Percentiles rank a stretch among this genome's conserved stretches.
Evolutionary conservation across 116 monocot species (phyloP).

Genomic region (Zostera marina): DNA sequence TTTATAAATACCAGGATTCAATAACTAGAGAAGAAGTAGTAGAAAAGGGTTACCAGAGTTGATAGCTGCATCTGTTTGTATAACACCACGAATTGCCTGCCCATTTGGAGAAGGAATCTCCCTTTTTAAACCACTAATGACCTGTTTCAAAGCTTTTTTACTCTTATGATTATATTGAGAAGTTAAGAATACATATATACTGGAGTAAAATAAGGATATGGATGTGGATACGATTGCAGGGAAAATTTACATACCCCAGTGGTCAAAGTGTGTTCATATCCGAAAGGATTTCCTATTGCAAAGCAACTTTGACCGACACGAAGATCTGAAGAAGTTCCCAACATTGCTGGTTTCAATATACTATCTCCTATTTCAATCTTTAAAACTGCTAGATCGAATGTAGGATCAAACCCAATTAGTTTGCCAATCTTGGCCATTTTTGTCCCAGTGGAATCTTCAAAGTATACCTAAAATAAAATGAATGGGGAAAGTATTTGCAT

Average conservation of each 20-base stretch:
- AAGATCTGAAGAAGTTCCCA: slow-evolving; percentile 55
- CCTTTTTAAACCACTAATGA: slow-evolving; percentile 81
- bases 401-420: slow-evolving; percentile 65
- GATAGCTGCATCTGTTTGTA: slow-evolving; percentile 89
- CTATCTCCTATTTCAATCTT: slow-evolving; percentile 63
- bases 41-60: slow-evolving; percentile 2
- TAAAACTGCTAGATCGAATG: slow-evolving; percentile 79
- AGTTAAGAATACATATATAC: neutral
- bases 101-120: slow-evolving; percentile 92
- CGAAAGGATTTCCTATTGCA: slow-evolving; percentile 90
- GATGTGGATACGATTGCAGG: no score
- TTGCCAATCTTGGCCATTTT: slow-evolving; percentile 48
- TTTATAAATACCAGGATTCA: neutral
- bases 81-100: slow-evolving; percentile 68
- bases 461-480: slow-evolving; percentile 31
- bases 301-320: slow-evolving; percentile 78
- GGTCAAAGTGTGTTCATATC: slow-evolving; percentile 79
- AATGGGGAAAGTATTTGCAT: neutral
- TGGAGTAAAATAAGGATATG: neutral
- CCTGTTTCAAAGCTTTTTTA: slow-evolving; percentile 13
- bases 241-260: slow-evolving; percentile 35
- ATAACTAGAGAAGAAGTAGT: neutral
- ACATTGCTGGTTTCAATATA: slow-evolving; percentile 44
- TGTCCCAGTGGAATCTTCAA: slow-evolving; percentile 43
- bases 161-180: no score